Percentiles rank a stretch among this genome's conserved stretches.
Conservation (phyloP, 306 rosid genomes). For the Rosa multiflora region DNA sequence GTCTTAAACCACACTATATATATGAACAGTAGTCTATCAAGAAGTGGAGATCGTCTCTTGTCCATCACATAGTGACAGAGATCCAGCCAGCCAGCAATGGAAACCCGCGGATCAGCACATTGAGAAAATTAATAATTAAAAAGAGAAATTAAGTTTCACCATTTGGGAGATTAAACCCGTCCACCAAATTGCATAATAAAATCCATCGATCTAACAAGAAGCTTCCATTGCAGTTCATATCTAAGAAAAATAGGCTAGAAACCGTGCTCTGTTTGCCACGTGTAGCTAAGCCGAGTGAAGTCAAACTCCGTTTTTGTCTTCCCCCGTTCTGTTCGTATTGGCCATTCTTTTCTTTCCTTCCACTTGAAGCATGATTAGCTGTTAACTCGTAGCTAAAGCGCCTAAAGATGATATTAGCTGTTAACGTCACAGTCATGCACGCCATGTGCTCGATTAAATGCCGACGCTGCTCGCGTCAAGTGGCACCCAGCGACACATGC, state of each 20-base stretch:
- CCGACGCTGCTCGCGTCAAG: background rate
- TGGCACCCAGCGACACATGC: slow-evolving; percentile 17
- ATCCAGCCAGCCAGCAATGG: too few relatives aligned
- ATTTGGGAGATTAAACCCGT: background rate
- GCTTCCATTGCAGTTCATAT: background rate
- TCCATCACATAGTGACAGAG: too few relatives aligned
- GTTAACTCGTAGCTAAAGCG: background rate
- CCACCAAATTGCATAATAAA: background rate
- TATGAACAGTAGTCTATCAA: too few relatives aligned
- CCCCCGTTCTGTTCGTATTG: background rate
- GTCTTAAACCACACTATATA: too few relatives aligned
- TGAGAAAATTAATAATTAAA: too few relatives aligned
- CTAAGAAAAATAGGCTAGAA: background rate
- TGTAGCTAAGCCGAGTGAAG: background rate
- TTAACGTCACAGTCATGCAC: background rate
- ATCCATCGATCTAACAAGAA: background rate
- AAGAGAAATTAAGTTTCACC: too few relatives aligned
- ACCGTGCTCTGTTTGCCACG: background rate
- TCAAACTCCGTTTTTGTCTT: background rate
- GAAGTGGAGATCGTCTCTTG: too few relatives aligned
- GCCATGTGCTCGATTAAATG: slow-evolving; percentile 11
- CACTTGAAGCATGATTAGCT: background rate
- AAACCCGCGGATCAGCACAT: too few relatives aligned
- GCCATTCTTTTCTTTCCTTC: background rate
- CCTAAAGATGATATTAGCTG: background rate